A percentile compares a stretch with the other conserved stretches of the same genome.
Evolutionary conservation across 2,329 filamentous ascomycete genomes (phyloP).

Genomic region (Bisporella sp.): DNA sequence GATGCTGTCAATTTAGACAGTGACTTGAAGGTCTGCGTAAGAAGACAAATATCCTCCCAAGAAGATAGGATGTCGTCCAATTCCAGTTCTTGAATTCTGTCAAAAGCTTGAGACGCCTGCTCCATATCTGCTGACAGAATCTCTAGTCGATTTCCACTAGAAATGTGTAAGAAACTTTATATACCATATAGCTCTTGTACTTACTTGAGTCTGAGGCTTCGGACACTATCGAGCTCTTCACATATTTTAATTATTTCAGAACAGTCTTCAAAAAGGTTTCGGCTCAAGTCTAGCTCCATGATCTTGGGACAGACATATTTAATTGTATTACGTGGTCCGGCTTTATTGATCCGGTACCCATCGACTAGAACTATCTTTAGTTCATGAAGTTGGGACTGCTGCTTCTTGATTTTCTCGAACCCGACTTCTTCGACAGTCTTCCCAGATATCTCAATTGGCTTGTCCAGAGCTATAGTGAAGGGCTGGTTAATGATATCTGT

Average conservation of each 20-base stretch:
- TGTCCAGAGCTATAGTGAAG: slow-evolving; percentile 27
- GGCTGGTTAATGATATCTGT: slow-evolving; percentile 39
- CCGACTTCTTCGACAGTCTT: slow-evolving; percentile 84
- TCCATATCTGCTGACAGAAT: slow-evolving; percentile 36
- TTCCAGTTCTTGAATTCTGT: slow-evolving; percentile 50
- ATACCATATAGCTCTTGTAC: slow-evolving; percentile 21
- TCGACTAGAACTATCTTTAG: slow-evolving; percentile 79
- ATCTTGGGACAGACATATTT: slow-evolving; percentile 56
- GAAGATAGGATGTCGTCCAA: slow-evolving; percentile 60
- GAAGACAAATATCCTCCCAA: slow-evolving; percentile 55
- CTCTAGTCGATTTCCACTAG: slow-evolving; percentile 67
- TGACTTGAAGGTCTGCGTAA: slow-evolving; percentile 46
- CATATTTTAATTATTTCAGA: slow-evolving; percentile 65
- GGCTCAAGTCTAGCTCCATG: slow-evolving; percentile 74
- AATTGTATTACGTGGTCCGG: slow-evolving; percentile 34
- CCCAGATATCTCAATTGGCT: slow-evolving; percentile 60
- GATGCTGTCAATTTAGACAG: slow-evolving; percentile 46
- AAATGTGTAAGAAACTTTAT: not conserved
- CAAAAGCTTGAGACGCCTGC: slow-evolving; percentile 35
- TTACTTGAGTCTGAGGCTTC: slow-evolving; percentile 64
- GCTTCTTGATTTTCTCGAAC: slow-evolving; percentile 82
- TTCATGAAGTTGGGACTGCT: slow-evolving; percentile 72
- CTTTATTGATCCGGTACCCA: slow-evolving; percentile 53
- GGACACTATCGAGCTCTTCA: slow-evolving; percentile 57
- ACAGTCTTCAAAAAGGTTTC: slow-evolving; percentile 70